Conservation (phyloP, 2,329 filamentous ascomycete species). For the Colletotrichum chlorophyti region DNA sequence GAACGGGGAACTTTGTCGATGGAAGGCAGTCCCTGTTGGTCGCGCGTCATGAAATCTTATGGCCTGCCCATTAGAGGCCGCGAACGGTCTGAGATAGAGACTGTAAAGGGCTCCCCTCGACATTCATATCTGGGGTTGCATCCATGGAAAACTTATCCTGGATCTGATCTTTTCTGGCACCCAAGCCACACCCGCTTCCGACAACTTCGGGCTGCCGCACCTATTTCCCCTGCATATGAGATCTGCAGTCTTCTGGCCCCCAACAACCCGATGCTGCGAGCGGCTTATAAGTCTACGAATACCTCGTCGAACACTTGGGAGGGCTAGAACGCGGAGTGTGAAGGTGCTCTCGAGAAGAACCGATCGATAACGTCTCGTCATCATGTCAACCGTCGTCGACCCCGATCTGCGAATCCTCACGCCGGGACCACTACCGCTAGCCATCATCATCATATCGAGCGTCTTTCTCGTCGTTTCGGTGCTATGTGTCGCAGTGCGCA, state of each 20-base stretch:
- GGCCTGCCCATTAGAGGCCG: neutral
- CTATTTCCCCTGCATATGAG: slow-evolving; percentile 3
- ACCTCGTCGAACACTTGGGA: neutral
- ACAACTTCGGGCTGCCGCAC: neutral
- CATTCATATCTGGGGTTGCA: slow-evolving; percentile 16
- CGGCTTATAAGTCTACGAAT: slow-evolving; percentile 8
- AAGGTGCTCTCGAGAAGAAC: neutral
- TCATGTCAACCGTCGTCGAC: slow-evolving; percentile 22
- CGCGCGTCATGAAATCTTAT: too few species aligned
- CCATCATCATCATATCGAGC: slow-evolving; percentile 24
- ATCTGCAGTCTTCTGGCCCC: neutral
- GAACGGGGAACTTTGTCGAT: neutral
- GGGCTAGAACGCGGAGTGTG: neutral
- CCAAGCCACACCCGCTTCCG: neutral
- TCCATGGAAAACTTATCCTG: slow-evolving; percentile 14
- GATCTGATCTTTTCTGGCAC: slow-evolving; percentile 9
- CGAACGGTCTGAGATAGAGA: too few species aligned
- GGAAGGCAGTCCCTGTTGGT: neutral
- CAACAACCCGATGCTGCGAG: neutral
- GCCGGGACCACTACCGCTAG: slow-evolving; percentile 14
- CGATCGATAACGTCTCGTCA: slow-evolving; percentile 1
- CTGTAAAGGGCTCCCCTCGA: neutral
- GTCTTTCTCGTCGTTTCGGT: slow-evolving; percentile 22
- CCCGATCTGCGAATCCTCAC: slow-evolving; percentile 18
- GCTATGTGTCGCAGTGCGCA: slow-evolving; percentile 17